Percentiles rank a stretch among this genome's conserved stretches.
phyloP scores from a whole-genome alignment of 2,329 filamentous ascomycete genomes.

The Neophaeococcomyces mojaviensis region DNA sequence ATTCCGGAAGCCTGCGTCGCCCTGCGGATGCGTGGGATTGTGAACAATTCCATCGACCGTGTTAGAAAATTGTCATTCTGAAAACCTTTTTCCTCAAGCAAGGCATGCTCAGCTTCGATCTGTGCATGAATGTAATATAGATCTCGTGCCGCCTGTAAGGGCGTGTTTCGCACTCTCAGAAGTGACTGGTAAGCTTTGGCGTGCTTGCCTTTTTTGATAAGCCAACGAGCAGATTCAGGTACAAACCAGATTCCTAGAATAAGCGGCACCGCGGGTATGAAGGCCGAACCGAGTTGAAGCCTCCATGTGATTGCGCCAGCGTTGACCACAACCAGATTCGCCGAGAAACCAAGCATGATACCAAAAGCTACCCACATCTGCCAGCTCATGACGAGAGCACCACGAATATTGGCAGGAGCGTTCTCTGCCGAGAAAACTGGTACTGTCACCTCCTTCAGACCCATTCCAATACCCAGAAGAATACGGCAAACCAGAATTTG shows the following conservation, averaged over 20 bases:
- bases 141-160: slow-evolving; percentile 26
- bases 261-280: slow-evolving; percentile 57
- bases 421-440: slow-evolving; percentile 27
- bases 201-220: slow-evolving; percentile 26
- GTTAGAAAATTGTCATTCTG: slow-evolving; percentile 33
- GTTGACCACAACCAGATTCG: slow-evolving; percentile 55
- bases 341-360: slow-evolving; percentile 46
- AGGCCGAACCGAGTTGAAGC: slow-evolving; percentile 56
- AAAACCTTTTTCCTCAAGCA: slow-evolving; percentile 23
- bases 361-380: slow-evolving; percentile 24
- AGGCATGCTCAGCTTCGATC: slow-evolving; percentile 30
- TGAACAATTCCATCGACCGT: slow-evolving; percentile 43
- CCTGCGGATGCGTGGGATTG: slow-evolving; percentile 40
- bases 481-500: slow-evolving; percentile 25
- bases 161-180: slow-evolving; percentile 23
- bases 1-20: slow-evolving; percentile 29
- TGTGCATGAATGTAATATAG: slow-evolving; percentile 36
- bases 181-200: slow-evolving; percentile 26
- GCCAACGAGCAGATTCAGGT: slow-evolving; percentile 29
- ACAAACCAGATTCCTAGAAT: slow-evolving; percentile 47
- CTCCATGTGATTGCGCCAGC: slow-evolving; percentile 54
- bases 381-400: slow-evolving; percentile 25
- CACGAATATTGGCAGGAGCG: slow-evolving; percentile 24
- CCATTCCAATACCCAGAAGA: slow-evolving; percentile 27
- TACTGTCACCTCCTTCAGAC: slow-evolving; percentile 25